These are phyloP conservation scores for Scleroderma citrinum DNA, from an alignment of 768 basidiomycete genomes.

Conservation along the genomic window DNA sequence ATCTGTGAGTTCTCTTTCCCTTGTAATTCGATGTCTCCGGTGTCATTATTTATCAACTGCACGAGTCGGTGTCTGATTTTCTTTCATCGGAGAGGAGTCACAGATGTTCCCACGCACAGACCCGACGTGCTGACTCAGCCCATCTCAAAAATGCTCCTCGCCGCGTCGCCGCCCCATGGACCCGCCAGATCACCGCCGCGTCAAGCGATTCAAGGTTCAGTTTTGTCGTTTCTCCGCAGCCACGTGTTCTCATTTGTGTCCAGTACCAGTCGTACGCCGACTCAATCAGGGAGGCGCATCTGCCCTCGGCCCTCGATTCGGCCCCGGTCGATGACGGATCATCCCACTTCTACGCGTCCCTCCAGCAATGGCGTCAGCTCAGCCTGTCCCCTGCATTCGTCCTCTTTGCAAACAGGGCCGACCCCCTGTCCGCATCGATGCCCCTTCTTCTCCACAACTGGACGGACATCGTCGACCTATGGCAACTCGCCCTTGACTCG, in stretches of 20 bases:
- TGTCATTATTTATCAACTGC: conserved; percentile 27
- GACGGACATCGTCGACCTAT: conserved; percentile 58
- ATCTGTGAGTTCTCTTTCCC: conserved; percentile 51
- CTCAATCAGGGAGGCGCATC: conserved; percentile 62
- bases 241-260: not conserved
- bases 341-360: conserved; percentile 70
- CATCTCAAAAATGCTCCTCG: not conserved
- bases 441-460: conserved; percentile 79
- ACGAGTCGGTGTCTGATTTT: no score
- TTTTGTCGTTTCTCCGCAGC: not conserved
- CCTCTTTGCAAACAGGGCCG: conserved; percentile 55
- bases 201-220: conserved; percentile 53
- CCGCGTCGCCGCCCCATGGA: conserved; percentile 13
- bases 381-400: conserved; percentile 75
- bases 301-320: conserved; percentile 58
- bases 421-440: conserved; percentile 65
- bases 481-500: conserved; percentile 50
- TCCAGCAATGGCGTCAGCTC: conserved; percentile 74
- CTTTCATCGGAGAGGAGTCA: no score
- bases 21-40: conserved; percentile 37
- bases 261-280: conserved; percentile 73
- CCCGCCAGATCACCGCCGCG: no score
- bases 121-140: not conserved
- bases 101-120: not conserved
- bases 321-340: conserved; percentile 56